Evolutionary conservation across 176 grass and related monocot species (phyloP), one percentile per base, ranked within the genome.

Genomic region (Cenchrus fungigraminus): DNA sequence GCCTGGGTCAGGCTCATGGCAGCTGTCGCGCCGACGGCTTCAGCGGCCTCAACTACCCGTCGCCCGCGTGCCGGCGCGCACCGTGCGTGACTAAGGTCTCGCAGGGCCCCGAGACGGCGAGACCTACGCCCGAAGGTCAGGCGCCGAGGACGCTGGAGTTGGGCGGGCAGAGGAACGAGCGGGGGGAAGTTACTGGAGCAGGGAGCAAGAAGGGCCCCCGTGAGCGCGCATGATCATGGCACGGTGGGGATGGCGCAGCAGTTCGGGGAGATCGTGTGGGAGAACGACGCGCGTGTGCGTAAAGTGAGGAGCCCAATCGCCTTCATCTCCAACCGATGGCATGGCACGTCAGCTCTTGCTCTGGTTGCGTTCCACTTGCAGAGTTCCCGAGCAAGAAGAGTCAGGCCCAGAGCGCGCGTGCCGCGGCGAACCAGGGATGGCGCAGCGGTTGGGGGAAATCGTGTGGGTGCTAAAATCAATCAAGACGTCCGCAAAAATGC

Each of bases 41-140:
- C 52, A 76, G 28, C 55, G 76, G 58, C 50, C 70, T 91, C 68
- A 91, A 91, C 83, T 94, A 94, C 86, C 86, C 89, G 16, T 84
- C 22, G 64, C 53, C 68, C 22, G 57, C 6, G 61, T 68, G 1
- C 19, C 81, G 45, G 80, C 52, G 53, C 71, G 78, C 32, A 88
- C 60, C 22, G 22, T 25, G 22, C 13, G 43, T 90, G 73, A 91
- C 50, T 4, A 88, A 80, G 74, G 88, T 94, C 29, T 88, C 83
- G 8, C 66, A 86, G 66, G 45, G 46, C 6, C 22, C 22, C 22
- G 22, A 25, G 22, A 25, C 22, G 22, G 44, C 2, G 88, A 91
- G 86, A 86, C 49, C 1, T 94, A 94, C 44, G 45, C 4, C 78
- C 60, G 2, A 74, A 44, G 22, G 73, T 94, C 14, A 19, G 61